Percentiles rank a stretch among this genome's conserved stretches.
phyloP scores from a whole-genome alignment of 768 basidiomycete genomes.

The Calocybe cyanea region DNA sequence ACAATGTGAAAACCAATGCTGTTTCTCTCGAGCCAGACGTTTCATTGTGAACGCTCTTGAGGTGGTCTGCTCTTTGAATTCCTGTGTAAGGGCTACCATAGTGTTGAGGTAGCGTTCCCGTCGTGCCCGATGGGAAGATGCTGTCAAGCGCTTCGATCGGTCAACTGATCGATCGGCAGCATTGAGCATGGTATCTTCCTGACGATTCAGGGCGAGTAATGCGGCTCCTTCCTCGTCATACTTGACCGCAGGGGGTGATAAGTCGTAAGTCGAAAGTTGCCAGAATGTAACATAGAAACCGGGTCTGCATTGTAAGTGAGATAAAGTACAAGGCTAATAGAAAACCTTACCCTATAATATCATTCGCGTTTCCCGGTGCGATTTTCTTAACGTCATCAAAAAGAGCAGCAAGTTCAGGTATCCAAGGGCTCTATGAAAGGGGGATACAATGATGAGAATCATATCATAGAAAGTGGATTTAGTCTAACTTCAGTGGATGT shows the following conservation, averaged over 20 bases:
- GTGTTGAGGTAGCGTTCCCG: constrained; percentile 67
- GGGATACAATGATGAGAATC: background rate
- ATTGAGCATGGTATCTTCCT: constrained; percentile 62
- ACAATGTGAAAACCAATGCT: constrained; percentile 79
- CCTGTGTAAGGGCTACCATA: constrained; percentile 55
- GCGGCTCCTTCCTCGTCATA: constrained; percentile 77
- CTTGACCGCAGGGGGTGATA: constrained; percentile 67
- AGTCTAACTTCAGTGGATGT: constrained; percentile 36
- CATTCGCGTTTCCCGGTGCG: constrained; percentile 59
- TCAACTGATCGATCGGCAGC: constrained; percentile 73
- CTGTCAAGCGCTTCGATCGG: constrained; percentile 53
- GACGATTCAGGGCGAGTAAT: constrained; percentile 56
- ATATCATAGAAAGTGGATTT: background rate
- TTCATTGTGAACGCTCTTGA: constrained; percentile 73
- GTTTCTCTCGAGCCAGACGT: constrained; percentile 72
- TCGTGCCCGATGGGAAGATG: constrained; percentile 52
- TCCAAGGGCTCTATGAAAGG: constrained; percentile 66
- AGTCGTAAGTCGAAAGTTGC: constrained; percentile 91
- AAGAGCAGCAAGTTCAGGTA: constrained; percentile 64
- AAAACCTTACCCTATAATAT: constrained; percentile 60
- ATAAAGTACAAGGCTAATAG: constrained; percentile 5
- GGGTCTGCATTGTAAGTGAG: constrained; percentile 46
- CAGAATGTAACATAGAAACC: constrained; percentile 96
- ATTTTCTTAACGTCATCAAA: constrained; percentile 77
- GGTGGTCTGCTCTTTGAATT: constrained; percentile 72